A percentile compares a stretch with the other conserved stretches of the same genome.
These are phyloP conservation scores for Hymenoscyphus occultus DNA, from an alignment of 2,329 filamentous ascomycete genomes.

Conservation along the genomic window DNA sequence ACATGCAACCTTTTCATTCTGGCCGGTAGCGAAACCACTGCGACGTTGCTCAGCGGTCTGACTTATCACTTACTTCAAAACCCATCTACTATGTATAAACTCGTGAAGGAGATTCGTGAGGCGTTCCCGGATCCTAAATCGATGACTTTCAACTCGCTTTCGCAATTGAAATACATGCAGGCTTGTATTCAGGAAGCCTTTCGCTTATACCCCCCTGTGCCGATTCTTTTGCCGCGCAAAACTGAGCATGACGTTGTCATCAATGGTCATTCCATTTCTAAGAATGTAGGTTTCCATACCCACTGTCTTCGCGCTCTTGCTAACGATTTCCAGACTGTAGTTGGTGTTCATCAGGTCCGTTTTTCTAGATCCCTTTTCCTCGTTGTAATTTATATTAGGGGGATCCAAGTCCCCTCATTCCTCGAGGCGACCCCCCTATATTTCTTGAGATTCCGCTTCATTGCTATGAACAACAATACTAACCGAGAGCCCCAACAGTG, in stretches of 20 bases:
- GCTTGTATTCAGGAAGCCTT: constrained; percentile 15
- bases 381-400: too few species aligned
- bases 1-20: constrained; percentile 23
- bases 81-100: constrained; percentile 27
- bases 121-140: constrained; percentile 36
- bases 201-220: constrained; percentile 14
- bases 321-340: not conserved
- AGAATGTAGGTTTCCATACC: constrained; percentile 18
- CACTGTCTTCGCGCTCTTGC: not conserved
- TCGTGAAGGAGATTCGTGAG: constrained; percentile 42
- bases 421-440: too few species aligned
- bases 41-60: constrained; percentile 31
- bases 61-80: constrained; percentile 55
- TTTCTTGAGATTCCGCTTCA: too few species aligned
- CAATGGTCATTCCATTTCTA: constrained; percentile 7
- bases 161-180: constrained; percentile 5
- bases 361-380: too few species aligned
- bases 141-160: constrained; percentile 7
- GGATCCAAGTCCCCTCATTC: too few species aligned
- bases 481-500: not conserved
- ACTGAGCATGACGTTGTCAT: not conserved
- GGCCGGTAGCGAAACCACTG: constrained; percentile 36
- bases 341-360: constrained; percentile 4
- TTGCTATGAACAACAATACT: too few species aligned
- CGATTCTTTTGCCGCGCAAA: not conserved